Evolutionary conservation across 2,329 filamentous ascomycete species (phyloP).

Genomic region (Apiospora koreana): DNA sequence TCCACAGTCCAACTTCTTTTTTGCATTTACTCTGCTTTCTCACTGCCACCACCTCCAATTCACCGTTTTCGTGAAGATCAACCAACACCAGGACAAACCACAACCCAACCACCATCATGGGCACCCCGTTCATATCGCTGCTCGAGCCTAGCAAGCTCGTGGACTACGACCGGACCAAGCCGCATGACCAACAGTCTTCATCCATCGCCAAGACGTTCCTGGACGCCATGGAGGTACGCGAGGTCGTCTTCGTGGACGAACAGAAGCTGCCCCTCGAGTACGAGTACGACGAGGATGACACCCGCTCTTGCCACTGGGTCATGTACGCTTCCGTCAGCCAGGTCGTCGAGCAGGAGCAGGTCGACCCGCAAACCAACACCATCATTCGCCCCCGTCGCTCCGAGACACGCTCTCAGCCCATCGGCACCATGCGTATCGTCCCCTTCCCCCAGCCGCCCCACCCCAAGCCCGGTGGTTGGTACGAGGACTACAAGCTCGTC

Average conservation of each 20-base stretch:
- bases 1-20: background rate
- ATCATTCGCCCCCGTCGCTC: conserved; percentile 44
- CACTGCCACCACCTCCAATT: background rate
- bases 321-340: conserved; percentile 69
- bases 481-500: conserved; percentile 45
- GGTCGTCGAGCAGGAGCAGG: conserved; percentile 42
- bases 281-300: conserved; percentile 82
- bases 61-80: background rate
- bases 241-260: conserved; percentile 62
- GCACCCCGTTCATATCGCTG: conserved; percentile 50
- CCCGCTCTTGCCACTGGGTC: conserved; percentile 82
- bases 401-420: conserved; percentile 51
- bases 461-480: conserved; percentile 51
- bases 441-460: conserved; percentile 76
- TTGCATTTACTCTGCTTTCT: background rate
- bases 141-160: conserved; percentile 52
- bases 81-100: background rate
- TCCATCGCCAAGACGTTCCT: conserved; percentile 57
- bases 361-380: conserved; percentile 42
- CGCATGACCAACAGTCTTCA: conserved; percentile 44
- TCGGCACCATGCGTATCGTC: conserved; percentile 78
- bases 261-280: conserved; percentile 61
- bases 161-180: conserved; percentile 43
- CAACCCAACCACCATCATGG: conserved; percentile 30
- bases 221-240: conserved; percentile 64